These are phyloP conservation scores for Psophocarpus tetragonolobus DNA, from an alignment of 306 rosid genomes.

Conservation along the genomic window DNA sequence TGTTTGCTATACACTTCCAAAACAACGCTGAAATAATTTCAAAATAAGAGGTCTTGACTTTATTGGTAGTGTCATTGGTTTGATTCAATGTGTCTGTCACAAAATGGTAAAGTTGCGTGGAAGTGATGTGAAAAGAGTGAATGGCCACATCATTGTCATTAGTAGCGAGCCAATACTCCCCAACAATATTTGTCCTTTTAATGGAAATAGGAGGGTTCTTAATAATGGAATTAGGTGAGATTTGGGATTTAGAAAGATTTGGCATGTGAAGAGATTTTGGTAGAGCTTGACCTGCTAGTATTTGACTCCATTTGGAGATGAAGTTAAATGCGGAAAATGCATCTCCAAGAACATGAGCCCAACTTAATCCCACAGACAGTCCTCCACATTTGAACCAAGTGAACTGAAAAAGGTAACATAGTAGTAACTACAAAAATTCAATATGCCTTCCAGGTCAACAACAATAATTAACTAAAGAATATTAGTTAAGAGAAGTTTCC, in stretches of 20 bases:
- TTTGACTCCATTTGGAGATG: slow-evolving; percentile 57
- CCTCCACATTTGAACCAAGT: slow-evolving; percentile 86
- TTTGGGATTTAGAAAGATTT: neutral
- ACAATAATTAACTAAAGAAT: neutral
- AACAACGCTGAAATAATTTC: slow-evolving; percentile 57
- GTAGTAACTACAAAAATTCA: neutral
- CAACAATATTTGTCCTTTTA: slow-evolving; percentile 38
- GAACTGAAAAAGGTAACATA: slow-evolving; percentile 36
- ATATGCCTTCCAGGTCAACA: neutral
- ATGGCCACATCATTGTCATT: slow-evolving; percentile 41
- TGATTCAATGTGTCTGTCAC: slow-evolving; percentile 3
- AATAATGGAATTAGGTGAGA: neutral
- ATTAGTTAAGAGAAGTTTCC: neutral
- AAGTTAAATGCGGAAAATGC: slow-evolving; percentile 67
- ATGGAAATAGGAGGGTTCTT: slow-evolving; percentile 43
- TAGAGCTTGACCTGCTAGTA: slow-evolving; percentile 43
- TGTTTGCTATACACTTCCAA: slow-evolving; percentile 60
- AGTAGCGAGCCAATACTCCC: slow-evolving; percentile 48
- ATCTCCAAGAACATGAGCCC: slow-evolving; percentile 90
- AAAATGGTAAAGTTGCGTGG: slow-evolving; percentile 47
- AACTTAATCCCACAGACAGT: slow-evolving; percentile 65
- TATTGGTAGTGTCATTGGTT: neutral
- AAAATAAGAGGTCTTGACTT: slow-evolving; percentile 36
- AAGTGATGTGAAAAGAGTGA: slow-evolving; percentile 50
- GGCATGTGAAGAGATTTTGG: slow-evolving; percentile 37